Base-by-base conservation (phyloP, 495 filamentous ascomycete genomes). In the Annulohypoxylon stygium region DNA sequence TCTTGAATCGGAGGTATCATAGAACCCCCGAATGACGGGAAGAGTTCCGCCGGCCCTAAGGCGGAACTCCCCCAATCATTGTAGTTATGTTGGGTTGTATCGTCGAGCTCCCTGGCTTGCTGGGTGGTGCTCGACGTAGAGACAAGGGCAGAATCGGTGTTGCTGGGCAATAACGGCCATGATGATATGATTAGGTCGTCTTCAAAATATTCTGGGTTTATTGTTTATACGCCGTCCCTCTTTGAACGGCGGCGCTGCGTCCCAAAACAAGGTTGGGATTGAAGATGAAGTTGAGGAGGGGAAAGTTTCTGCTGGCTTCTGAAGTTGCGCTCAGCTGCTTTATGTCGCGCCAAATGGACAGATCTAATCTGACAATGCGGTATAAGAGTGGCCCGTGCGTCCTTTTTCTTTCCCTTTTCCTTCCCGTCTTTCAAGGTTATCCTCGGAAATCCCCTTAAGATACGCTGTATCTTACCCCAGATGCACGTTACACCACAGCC, bases 111-210 rank as follows among this genome's bases (percentile, higher is more conserved):
- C 53, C 67, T 73, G 77, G 54, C 67, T 69, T 41, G 78, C 73
- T 47, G 61, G 77, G 66, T n/a, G 78, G 73, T 61, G 63, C 41
- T 60, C 57, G 75, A 65, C 48, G 70, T 36, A 37, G 55, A 37
- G 30, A n/a, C 73, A 73, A 57, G 65, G 18, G 33, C 55, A 62
- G 68, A 36, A 63, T 36, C 54, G 61, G 61, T 36, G 33, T 43
- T 43, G 12, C 65, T 71, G 14, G 34, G 60, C 18, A 43, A 53
- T 58, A 37, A 61, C 47, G 30, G 61, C 58, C 78, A 80, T 80
- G 61, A 58, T 65, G 77, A 76, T 76, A 80, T 80, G 63, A 18
- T 79, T 65, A 67, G 43, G 75, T 69, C 72, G 64, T 77, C 75
- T 34, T 55, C 66, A 39, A 51, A 47, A 75, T 55, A 60, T 1